phyloP scores from a whole-genome alignment of 1,139 yeast species.

The Casaregolazyma lundiana region DNA sequence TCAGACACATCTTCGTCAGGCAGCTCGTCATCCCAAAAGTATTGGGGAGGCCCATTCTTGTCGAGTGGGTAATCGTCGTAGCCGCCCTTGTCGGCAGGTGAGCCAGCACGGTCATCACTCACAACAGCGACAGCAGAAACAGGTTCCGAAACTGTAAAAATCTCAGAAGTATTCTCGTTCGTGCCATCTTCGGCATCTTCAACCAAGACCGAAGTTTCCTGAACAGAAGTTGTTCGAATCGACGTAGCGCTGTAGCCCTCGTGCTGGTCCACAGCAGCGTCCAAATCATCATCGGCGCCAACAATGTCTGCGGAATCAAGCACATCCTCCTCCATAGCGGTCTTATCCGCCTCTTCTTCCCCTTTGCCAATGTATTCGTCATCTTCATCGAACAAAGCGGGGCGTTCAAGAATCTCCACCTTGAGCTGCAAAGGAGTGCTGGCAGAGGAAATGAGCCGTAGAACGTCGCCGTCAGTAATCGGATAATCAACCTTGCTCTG shows the following conservation, averaged over 20 bases:
- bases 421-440: slow-evolving; percentile 6
- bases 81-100: not conserved
- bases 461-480: slow-evolving; percentile 42
- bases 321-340: slow-evolving; percentile 10
- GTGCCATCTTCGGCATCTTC: not conserved
- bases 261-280: slow-evolving; percentile 4
- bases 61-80: not conserved
- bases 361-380: slow-evolving; percentile 21
- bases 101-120: not conserved
- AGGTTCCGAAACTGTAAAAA: not conserved
- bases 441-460: slow-evolving; percentile 44
- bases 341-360: slow-evolving; percentile 24
- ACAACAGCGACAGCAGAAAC: not conserved
- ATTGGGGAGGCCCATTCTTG: too few species aligned
- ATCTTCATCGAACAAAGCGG: slow-evolving; percentile 12
- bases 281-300: slow-evolving; percentile 3
- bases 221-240: too few species aligned
- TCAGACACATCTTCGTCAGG: not conserved
- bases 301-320: slow-evolving; percentile 1
- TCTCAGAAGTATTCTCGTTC: not conserved
- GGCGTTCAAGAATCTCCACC: slow-evolving; percentile 9
- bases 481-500: slow-evolving; percentile 1
- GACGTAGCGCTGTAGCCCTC: not conserved
- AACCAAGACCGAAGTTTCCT: not conserved
- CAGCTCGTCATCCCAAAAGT: too few species aligned